A percentile compares a stretch with the other conserved stretches of the same genome.
These are phyloP conservation scores for Melaleuca alternifolia DNA, from an alignment of 345 rosid species.

Conservation along the genomic window DNA sequence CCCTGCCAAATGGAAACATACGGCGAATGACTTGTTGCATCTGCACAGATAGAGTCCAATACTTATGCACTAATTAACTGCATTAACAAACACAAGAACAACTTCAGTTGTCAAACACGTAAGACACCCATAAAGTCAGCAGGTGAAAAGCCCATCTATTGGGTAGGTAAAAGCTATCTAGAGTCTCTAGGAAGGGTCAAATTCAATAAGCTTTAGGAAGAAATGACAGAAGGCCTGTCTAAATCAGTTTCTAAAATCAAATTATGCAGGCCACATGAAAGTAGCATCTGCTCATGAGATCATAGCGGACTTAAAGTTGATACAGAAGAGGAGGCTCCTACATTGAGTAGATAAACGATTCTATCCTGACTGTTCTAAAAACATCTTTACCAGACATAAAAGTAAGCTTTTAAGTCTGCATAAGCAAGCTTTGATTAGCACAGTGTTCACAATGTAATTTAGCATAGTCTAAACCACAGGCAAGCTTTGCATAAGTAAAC, in stretches of 20 bases:
- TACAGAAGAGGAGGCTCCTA: neutral
- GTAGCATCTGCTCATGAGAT: neutral
- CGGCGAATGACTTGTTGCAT: constrained; percentile 60
- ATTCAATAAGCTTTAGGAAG: neutral
- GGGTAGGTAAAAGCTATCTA: neutral
- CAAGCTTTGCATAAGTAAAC: neutral
- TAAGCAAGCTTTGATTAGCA: neutral
- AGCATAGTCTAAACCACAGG: neutral
- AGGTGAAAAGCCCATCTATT: neutral
- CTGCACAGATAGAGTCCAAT: constrained; percentile 31
- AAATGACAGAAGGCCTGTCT: neutral
- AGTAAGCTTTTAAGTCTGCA: neutral
- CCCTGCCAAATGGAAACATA: constrained; percentile 98
- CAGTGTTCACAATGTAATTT: neutral
- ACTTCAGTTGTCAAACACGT: neutral
- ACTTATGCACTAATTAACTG: neutral
- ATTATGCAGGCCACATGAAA: neutral
- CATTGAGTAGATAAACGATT: neutral
- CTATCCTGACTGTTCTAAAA: neutral
- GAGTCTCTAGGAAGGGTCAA: neutral
- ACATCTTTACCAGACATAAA: neutral
- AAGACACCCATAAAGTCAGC: neutral
- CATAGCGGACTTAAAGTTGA: neutral
- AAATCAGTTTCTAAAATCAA: neutral
- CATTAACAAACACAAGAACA: neutral